Conservation (phyloP, 2,329 filamentous ascomycete species). For the Exophiala sp. region DNA sequence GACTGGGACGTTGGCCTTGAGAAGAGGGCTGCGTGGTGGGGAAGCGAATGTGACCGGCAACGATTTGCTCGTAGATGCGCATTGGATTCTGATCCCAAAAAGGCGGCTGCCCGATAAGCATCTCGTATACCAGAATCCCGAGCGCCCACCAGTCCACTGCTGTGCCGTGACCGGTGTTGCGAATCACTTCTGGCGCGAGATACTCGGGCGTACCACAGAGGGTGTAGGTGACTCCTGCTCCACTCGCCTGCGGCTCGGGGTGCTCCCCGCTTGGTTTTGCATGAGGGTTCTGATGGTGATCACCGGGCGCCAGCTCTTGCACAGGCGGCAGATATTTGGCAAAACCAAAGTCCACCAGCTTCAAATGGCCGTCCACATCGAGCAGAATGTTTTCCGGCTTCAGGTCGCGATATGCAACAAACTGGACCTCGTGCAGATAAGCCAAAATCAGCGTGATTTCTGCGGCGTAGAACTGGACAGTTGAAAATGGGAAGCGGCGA, state of each 20-base stretch:
- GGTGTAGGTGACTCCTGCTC: conserved; percentile 50
- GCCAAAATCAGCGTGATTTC: conserved; percentile 61
- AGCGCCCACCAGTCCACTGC: conserved; percentile 66
- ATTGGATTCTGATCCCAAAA: conserved; percentile 66
- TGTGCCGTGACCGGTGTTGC: conserved; percentile 58
- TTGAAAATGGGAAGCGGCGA: conserved; percentile 53
- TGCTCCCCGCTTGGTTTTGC: conserved; percentile 14
- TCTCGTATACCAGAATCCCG: conserved; percentile 62
- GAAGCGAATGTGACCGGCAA: conserved; percentile 57
- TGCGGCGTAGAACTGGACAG: conserved; percentile 60
- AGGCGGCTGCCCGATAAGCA: conserved; percentile 60
- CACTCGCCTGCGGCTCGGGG: conserved; percentile 18
- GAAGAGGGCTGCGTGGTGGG: conserved; percentile 51
- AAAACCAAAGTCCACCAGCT: conserved; percentile 63
- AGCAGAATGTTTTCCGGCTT: conserved; percentile 66
- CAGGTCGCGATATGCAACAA: conserved; percentile 59
- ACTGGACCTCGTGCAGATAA: conserved; percentile 57
- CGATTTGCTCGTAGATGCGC: conserved; percentile 64
- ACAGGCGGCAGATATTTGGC: conserved; percentile 53
- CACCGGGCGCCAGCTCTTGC: conserved; percentile 12
- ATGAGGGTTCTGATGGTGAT: conserved; percentile 5
- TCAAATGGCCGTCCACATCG: conserved; percentile 59
- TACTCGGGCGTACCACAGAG: conserved; percentile 63
- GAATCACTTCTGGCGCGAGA: conserved; percentile 61
- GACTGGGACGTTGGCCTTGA: conserved; percentile 22